A percentile compares a stretch with the other conserved stretches of the same genome.
phyloP scores from a whole-genome alignment of 352 stramenopile species.

The Stephanocyclus meneghinianus region DNA sequence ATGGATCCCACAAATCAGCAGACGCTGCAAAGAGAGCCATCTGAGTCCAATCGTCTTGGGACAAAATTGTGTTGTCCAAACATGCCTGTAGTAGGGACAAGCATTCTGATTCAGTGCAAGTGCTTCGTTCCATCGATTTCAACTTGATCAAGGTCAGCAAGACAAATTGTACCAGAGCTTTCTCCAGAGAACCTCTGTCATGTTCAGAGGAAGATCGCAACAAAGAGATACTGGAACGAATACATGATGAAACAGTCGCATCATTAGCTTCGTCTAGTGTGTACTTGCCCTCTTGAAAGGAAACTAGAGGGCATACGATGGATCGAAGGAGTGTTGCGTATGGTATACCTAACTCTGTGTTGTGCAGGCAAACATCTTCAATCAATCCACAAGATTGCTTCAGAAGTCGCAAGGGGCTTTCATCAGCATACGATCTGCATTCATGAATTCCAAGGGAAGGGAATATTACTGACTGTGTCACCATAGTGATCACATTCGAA shows the following conservation, averaged over 20 bases:
- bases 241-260: constrained; percentile 43
- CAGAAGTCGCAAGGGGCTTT: constrained; percentile 11
- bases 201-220: constrained; percentile 32
- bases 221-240: constrained; percentile 46
- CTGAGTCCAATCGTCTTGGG: constrained; percentile 42
- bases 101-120: constrained; percentile 6
- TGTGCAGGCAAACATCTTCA: constrained; percentile 46
- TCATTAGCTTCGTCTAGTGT: constrained; percentile 5
- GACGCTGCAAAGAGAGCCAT: constrained; percentile 38
- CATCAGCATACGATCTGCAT: not conserved
- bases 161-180: constrained; percentile 46
- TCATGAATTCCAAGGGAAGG: constrained; percentile 31
- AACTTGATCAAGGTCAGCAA: constrained; percentile 31
- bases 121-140: not conserved
- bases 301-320: constrained; percentile 39
- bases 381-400: constrained; percentile 54
- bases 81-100: constrained; percentile 43
- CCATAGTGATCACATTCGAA: constrained; percentile 28
- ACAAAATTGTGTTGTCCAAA: constrained; percentile 34
- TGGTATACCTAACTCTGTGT: constrained; percentile 16
- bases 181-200: constrained; percentile 36
- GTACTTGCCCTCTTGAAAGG: constrained; percentile 34
- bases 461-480: constrained; percentile 51
- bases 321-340: constrained; percentile 36
- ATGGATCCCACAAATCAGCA: constrained; percentile 47